Evolutionary conservation across 1,139 yeast species (phyloP), one percentile per base, ranked within the genome.

Genomic region (Schwanniomyces etchellsii): DNA sequence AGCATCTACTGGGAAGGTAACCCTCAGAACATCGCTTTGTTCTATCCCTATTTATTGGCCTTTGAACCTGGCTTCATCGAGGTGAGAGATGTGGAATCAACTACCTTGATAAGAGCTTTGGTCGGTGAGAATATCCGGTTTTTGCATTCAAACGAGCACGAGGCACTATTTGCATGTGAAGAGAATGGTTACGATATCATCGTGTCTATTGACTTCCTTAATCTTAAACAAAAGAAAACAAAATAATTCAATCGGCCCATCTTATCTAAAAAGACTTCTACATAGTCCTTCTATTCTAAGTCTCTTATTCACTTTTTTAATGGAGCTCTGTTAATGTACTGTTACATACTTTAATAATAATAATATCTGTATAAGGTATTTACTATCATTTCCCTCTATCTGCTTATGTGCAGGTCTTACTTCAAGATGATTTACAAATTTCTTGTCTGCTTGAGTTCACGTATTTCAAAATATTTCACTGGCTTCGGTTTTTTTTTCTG

Each of bases 1-100:
- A 81, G 89, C 44, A 81, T 91, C 33, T 81, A 83, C 52, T 91
- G 98, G 98, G 97, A 91, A 59, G 96, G 97, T 26, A 74, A 79
- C 31, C 97, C 98, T 4, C 94, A 83, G 48, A 81, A 81, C 39
- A 86, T 91, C 55, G 95, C 96, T 7, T 68, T 91, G 30, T 86
- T 93, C 70, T 91, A 89, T 59, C 98, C 98, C 4, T 91, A 88
- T 52, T 65, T 91, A 35, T 64, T 91, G 38, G 91, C 96, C 13
- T 91, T 91, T 61, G 97, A 91, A 50, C 75, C 81, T 16, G 82
- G 78, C 36, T 88, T 91, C 48, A 85, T 91, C 52, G 98, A 91
- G 60, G 83, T 91, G 34, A 71, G 98, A 40, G 91, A 88, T 47
- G 85, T 89, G 48, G 95, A 89, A 45, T 77, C 86, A 12, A 88